phyloP scores from a whole-genome alignment of 2,329 filamentous ascomycete species.

The Phaeosphaeria sp. region DNA sequence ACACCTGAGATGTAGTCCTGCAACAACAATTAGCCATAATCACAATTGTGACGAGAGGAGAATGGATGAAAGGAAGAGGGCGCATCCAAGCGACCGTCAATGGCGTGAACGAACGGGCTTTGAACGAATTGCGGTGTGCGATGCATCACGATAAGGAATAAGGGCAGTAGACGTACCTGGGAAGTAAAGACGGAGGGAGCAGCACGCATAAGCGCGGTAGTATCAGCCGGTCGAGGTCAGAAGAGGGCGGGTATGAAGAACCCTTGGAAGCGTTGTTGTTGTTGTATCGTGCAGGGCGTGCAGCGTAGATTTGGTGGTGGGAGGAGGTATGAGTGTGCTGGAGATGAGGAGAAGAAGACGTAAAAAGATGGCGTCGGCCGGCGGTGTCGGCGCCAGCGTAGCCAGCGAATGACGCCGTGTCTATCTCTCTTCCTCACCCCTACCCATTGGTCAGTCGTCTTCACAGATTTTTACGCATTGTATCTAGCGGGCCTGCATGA shows the following conservation, averaged over 20 bases:
- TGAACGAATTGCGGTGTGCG: conserved; percentile 38
- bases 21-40: conserved; percentile 43
- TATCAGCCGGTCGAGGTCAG: conserved; percentile 32
- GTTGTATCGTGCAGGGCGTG: conserved; percentile 7
- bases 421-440: neutral
- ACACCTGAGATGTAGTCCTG: conserved; percentile 71
- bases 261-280: conserved; percentile 26
- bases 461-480: neutral
- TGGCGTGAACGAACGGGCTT: conserved; percentile 10
- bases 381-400: neutral
- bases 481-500: neutral
- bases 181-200: conserved; percentile 60
- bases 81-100: conserved; percentile 11
- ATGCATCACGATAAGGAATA: conserved; percentile 36
- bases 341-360: neutral
- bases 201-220: conserved; percentile 56
- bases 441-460: neutral
- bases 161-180: conserved; percentile 52
- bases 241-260: conserved; percentile 30
- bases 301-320: neutral
- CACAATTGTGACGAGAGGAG: conserved; percentile 14
- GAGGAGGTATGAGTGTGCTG: neutral
- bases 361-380: neutral
- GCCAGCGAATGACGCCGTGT: neutral
- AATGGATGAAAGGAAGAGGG: conserved; percentile 3